Evolutionary conservation across 2,329 filamentous ascomycete species (phyloP).

Genomic region (Dichotomopilus funicola): DNA sequence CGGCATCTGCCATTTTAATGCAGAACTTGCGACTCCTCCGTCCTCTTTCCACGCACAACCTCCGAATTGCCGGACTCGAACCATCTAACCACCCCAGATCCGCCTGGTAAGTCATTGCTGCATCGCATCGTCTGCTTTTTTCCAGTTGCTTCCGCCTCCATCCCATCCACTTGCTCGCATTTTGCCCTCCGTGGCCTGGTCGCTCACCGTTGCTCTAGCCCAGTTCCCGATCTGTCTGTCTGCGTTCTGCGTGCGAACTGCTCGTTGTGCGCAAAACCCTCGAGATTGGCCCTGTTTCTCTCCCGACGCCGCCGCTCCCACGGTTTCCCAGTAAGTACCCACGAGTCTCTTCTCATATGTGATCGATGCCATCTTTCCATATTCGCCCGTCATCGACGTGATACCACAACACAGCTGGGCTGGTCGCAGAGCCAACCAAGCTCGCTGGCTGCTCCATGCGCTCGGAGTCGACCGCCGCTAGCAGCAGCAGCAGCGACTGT

Average conservation of each 20-base stretch:
- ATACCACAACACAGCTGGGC: not conserved
- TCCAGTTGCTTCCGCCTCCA: conserved; percentile 1
- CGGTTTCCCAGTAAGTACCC: conserved; percentile 33
- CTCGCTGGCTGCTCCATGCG: conserved; percentile 4
- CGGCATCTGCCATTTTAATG: conserved; percentile 23
- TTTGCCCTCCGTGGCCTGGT: conserved; percentile 17
- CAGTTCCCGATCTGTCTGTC: conserved; percentile 15
- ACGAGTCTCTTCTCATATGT: conserved; percentile 28
- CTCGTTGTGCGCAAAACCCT: conserved; percentile 21
- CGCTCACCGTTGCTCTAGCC: conserved; percentile 20
- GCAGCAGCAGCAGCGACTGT: not conserved
- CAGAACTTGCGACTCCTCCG: conserved; percentile 29
- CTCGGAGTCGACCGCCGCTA: conserved; percentile 1
- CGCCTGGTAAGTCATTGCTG: conserved; percentile 24
- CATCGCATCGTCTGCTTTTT: conserved; percentile 13
- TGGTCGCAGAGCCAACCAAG: not conserved
- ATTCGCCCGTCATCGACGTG: conserved; percentile 14
- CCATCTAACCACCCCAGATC: conserved; percentile 25
- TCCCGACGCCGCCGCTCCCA: conserved; percentile 30
- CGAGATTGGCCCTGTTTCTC: conserved; percentile 24
- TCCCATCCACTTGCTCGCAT: conserved; percentile 4
- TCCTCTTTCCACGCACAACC: conserved; percentile 26
- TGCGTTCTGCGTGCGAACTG: not conserved
- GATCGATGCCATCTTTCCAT: conserved; percentile 28
- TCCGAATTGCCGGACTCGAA: conserved; percentile 25